Evolutionary conservation across 257 asterid genomes (phyloP), one percentile per base, ranked within the genome.

Genomic region (Solanum megistacrolobum): DNA sequence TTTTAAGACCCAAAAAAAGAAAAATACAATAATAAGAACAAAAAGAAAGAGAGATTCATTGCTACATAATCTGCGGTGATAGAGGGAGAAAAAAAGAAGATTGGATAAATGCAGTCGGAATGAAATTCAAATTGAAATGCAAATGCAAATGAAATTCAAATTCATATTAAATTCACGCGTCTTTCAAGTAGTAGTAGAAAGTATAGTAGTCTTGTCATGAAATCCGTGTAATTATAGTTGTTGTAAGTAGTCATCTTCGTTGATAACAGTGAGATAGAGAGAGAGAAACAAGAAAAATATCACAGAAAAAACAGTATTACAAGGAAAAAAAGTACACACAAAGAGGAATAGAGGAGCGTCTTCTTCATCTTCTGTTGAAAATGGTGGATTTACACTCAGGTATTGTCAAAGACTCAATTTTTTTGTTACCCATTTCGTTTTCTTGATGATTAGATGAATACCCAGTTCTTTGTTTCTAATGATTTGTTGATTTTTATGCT

Each of bases 1-100:
- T 84, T 34, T 21, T 12, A 4, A 83, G 72, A 83, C 11, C 11
- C 25, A 5, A 23, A 34, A n/a, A 65, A 65, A n/a, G 52, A 12
- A 11, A 72, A 48, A 39, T 62, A 34, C 36, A 21, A 18, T 74
- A 36, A 18, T 43, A 83, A 55, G 9, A 5, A 34, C 3, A 27
- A 43, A 68, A 29, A 68, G 27, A 62, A 41, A 31, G 32, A 68
- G 93, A 91, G 92, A 91, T 91, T 90, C 83, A 86, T 78, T 89
- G 94, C 96, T 88, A 89, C 87, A 92, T 91, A 92, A 83, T 91
- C 90, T 93, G 98, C 98, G 96, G 91, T 95, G 98, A 95, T 93
- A 86, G 91, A 86, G 96, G 85, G 72, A 25, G 66, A 81, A 88
- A 81, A 81, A 2, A 83, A 46, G 18, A 89, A 38, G 87, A 85